Percentiles rank a stretch among this genome's conserved stretches.
Conservation (phyloP, 331 rosid genomes). For the Spiraea crenata region DNA sequence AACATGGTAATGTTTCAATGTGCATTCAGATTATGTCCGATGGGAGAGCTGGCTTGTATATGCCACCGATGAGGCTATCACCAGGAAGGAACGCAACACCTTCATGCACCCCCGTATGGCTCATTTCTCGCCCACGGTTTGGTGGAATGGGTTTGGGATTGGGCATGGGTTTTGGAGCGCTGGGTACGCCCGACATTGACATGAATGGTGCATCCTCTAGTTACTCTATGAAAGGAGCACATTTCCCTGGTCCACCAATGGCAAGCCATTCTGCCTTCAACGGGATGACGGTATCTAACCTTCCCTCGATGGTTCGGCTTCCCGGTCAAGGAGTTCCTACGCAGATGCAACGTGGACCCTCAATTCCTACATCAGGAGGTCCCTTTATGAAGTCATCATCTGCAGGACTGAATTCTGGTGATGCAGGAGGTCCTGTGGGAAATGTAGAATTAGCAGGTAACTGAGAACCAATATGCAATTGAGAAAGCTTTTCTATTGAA, state of each 20-base stretch:
- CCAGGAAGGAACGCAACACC: slow-evolving; percentile 71
- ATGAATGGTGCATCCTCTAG: slow-evolving; percentile 61
- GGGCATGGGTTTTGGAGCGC: slow-evolving; percentile 79
- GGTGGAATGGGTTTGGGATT: slow-evolving; percentile 79
- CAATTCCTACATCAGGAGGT: slow-evolving; percentile 44
- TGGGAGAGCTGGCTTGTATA: slow-evolving; percentile 82
- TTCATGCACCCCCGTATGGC: slow-evolving; percentile 65
- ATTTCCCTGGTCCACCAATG: slow-evolving; percentile 47
- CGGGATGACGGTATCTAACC: slow-evolving; percentile 62
- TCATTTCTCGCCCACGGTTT: slow-evolving; percentile 59
- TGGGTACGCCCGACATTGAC: slow-evolving; percentile 75
- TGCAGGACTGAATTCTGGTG: slow-evolving; percentile 35
- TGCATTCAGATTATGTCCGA: slow-evolving; percentile 78
- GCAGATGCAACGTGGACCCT: slow-evolving; percentile 52
- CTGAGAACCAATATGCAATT: too few relatives aligned
- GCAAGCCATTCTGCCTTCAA: slow-evolving; percentile 51
- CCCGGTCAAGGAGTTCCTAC: slow-evolving; percentile 70
- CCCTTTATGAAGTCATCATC: slow-evolving; percentile 45
- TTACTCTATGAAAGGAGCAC: slow-evolving; percentile 71
- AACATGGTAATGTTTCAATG: slow-evolving; percentile 21
- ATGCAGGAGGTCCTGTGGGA: slow-evolving; percentile 42
- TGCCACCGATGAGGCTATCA: slow-evolving; percentile 80
- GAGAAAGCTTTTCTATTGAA: too few relatives aligned
- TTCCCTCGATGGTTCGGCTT: slow-evolving; percentile 51
- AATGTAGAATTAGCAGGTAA: slow-evolving; percentile 18